phyloP scores from a whole-genome alignment of 2,329 filamentous ascomycete genomes.

The Grosmannia serpens region DNA sequence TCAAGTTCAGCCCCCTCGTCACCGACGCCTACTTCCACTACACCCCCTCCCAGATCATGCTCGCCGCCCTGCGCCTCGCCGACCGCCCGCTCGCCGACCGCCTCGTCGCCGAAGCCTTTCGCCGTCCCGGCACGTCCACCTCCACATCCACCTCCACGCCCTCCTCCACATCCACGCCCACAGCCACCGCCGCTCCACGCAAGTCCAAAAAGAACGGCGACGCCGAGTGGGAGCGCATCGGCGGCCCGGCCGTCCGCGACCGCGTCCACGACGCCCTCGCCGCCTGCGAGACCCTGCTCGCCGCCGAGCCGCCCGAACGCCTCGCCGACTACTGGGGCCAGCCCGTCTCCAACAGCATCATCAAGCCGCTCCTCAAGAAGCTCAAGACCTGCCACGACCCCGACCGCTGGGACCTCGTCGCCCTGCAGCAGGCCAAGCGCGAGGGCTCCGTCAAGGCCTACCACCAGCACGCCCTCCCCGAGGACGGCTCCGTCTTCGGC shows the following conservation, averaged over 20 bases:
- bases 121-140: slow-evolving; percentile 11
- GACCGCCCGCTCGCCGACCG: slow-evolving; percentile 51
- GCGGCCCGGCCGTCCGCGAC: slow-evolving; percentile 23
- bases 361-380: slow-evolving; percentile 53
- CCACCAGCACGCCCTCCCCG: slow-evolving; percentile 15
- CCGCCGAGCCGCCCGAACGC: slow-evolving; percentile 44
- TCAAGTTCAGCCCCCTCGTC: slow-evolving; percentile 70
- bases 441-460: slow-evolving; percentile 30
- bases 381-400: slow-evolving; percentile 65
- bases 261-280: slow-evolving; percentile 39
- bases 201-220: slow-evolving; percentile 4
- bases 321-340: slow-evolving; percentile 42
- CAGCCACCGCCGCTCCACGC: not conserved
- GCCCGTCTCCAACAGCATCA: slow-evolving; percentile 34
- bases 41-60: slow-evolving; percentile 87
- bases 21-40: slow-evolving; percentile 97
- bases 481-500: slow-evolving; percentile 35
- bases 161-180: slow-evolving; percentile 11
- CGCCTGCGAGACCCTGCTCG: slow-evolving; percentile 41
- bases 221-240: slow-evolving; percentile 14
- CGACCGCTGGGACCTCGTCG: slow-evolving; percentile 60
- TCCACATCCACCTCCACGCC: not conserved
- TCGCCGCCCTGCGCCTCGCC: slow-evolving; percentile 65
- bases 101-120: slow-evolving; percentile 31
- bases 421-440: slow-evolving; percentile 52